These are phyloP conservation scores for Sugiyamaella chiloensis DNA, from an alignment of 805 yeast genomes.

Conservation along the genomic window DNA sequence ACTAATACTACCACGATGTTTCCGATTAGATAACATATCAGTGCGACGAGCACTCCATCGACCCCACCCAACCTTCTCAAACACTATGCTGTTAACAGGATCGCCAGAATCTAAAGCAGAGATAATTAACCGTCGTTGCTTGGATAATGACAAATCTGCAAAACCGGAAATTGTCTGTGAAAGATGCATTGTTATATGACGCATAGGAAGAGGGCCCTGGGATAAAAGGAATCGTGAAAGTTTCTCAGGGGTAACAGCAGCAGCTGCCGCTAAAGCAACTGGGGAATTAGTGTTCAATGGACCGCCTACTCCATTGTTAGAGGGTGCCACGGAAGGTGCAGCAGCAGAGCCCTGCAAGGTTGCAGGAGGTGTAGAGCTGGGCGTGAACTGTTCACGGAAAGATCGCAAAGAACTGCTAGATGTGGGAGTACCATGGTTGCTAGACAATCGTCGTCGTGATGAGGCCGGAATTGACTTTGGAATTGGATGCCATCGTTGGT, in stretches of 20 bases:
- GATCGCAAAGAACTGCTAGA: background rate
- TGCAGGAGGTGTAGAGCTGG: background rate
- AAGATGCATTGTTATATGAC: conserved; percentile 80
- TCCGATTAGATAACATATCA: conserved; percentile 8
- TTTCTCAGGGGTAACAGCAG: conserved; percentile 75
- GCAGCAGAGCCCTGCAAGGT: background rate
- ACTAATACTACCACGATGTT: conserved; percentile 25
- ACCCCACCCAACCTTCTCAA: conserved; percentile 97
- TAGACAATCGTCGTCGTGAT: background rate
- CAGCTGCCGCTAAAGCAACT: conserved; percentile 82
- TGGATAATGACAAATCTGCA: conserved; percentile 74
- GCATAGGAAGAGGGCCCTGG: conserved; percentile 86
- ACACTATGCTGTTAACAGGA: conserved; percentile 46
- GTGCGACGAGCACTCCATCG: conserved; percentile 82
- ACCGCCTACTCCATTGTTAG: conserved; percentile 10
- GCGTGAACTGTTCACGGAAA: background rate
- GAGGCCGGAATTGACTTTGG: conserved; percentile 4
- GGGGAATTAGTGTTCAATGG: conserved; percentile 68
- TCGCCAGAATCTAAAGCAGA: conserved; percentile 73
- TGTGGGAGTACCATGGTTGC: conserved; percentile 3
- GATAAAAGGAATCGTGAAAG: conserved; percentile 62
- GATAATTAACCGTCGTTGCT: conserved; percentile 87
- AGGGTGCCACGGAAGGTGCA: background rate
- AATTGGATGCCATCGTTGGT: background rate
- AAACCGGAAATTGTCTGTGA: conserved; percentile 74